These are phyloP conservation scores for Mimosa bimucronata DNA, from an alignment of 306 rosid species.

Conservation along the genomic window DNA sequence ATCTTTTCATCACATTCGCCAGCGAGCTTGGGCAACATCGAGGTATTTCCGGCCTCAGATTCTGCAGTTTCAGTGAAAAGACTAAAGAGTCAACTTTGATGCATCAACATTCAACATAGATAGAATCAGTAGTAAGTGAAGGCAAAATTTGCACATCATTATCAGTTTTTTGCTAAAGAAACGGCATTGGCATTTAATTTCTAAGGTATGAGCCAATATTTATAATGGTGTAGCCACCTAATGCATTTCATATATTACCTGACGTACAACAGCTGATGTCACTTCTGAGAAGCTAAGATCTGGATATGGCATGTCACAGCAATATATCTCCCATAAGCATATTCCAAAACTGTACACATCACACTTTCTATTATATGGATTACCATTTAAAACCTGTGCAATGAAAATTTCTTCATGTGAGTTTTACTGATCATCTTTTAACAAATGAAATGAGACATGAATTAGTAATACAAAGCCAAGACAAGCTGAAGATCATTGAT, in stretches of 20 bases:
- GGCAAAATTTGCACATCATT: neutral
- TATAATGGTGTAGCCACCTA: constrained; percentile 26
- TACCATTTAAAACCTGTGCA: constrained; percentile 94
- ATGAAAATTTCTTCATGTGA: constrained; percentile 29
- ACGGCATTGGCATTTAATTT: neutral
- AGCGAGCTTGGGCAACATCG: constrained; percentile 95
- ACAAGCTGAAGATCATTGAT: neutral
- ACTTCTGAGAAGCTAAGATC: constrained; percentile 97
- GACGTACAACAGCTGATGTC: constrained; percentile 92
- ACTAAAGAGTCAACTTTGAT: neutral
- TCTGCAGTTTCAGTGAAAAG: constrained; percentile 55
- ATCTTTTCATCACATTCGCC: constrained; percentile 97
- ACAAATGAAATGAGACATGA: constrained; percentile 29
- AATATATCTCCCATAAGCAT: constrained; percentile 98
- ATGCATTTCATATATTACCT: constrained; percentile 56
- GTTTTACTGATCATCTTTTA: constrained; percentile 30
- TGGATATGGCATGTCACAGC: constrained; percentile 98
- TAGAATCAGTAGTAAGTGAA: neutral
- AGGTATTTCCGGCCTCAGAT: constrained; percentile 96
- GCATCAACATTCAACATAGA: neutral
- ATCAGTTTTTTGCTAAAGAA: neutral
- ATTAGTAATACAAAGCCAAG: constrained; percentile 8
- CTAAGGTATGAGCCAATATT: neutral
- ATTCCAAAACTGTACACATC: constrained; percentile 96
- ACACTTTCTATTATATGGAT: constrained; percentile 92